These are phyloP conservation scores for Aleurites moluccanus DNA, from an alignment of 441 rosid genomes.

Conservation along the genomic window DNA sequence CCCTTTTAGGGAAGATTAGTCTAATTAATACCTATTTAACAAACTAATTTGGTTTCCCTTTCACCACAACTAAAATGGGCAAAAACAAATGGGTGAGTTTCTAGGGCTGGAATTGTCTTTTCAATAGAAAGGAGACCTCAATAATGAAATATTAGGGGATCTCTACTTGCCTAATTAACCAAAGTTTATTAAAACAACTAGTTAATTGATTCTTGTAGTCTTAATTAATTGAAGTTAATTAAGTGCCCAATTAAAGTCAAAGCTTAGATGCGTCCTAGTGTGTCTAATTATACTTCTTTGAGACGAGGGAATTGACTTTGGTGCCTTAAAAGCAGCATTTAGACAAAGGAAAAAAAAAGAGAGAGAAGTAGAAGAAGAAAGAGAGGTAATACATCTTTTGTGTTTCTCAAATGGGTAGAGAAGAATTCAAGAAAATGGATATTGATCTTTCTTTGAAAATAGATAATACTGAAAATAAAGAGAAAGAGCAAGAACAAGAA, in stretches of 20 bases:
- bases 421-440: constrained; percentile 34
- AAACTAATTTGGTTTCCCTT: neutral
- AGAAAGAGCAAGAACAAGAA: constrained; percentile 18
- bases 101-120: constrained; percentile 15
- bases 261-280: constrained; percentile 63
- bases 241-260: constrained; percentile 59
- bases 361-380: neutral
- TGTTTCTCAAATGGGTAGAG: neutral
- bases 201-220: constrained; percentile 18
- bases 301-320: constrained; percentile 70
- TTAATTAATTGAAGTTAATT: constrained; percentile 26
- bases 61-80: neutral
- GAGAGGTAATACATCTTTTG: neutral
- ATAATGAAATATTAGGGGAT: neutral
- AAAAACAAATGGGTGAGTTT: neutral
- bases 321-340: constrained; percentile 50
- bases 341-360: constrained; percentile 10
- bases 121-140: neutral
- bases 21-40: neutral
- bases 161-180: constrained; percentile 2
- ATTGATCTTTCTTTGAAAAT: constrained; percentile 61
- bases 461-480: constrained; percentile 26
- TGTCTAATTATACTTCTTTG: constrained; percentile 46
- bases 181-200: neutral
- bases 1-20: neutral